Conservation (phyloP, 805 yeast species). For the Gaillardinia entomophila region DNA sequence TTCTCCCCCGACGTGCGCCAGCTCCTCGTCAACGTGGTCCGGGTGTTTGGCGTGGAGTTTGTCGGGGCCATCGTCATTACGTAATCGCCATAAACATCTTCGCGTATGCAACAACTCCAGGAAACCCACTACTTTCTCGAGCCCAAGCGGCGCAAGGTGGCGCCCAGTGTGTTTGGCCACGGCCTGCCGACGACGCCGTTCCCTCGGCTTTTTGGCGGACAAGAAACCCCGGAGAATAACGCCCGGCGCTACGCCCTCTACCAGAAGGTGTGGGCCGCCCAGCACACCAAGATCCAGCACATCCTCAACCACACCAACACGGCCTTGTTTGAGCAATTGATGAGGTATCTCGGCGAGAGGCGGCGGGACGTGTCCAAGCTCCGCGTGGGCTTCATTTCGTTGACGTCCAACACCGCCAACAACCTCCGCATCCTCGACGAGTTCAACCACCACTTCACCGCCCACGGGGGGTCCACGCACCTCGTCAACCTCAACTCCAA, state of each 20-base stretch:
- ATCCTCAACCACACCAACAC: conserved; percentile 28
- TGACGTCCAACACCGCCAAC: conserved; percentile 37
- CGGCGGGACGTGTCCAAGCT: conserved; percentile 9
- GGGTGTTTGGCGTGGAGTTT: no score
- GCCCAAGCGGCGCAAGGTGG: neutral
- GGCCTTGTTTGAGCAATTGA: conserved; percentile 21
- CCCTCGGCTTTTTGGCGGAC: conserved; percentile 14
- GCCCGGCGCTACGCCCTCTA: conserved; percentile 17
- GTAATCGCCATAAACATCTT: no score
- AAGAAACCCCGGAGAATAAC: conserved; percentile 17
- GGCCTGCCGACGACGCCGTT: conserved; percentile 14
- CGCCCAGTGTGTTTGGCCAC: conserved; percentile 1
- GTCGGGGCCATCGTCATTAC: no score
- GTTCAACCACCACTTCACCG: conserved; percentile 15
- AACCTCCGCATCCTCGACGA: conserved; percentile 34
- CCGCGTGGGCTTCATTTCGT: conserved; percentile 27
- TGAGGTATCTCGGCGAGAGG: conserved; percentile 14
- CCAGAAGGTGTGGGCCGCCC: conserved; percentile 22
- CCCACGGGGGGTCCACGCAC: conserved; percentile 9
- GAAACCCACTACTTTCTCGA: conserved; percentile 29
- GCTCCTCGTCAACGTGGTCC: no score
- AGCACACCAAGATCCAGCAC: conserved; percentile 18
- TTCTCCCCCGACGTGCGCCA: no score
- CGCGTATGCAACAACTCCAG: no score
- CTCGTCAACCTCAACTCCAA: conserved; percentile 25